phyloP scores from a whole-genome alignment of 139 green algal genomes.

The Chlorella vulgaris region DNA sequence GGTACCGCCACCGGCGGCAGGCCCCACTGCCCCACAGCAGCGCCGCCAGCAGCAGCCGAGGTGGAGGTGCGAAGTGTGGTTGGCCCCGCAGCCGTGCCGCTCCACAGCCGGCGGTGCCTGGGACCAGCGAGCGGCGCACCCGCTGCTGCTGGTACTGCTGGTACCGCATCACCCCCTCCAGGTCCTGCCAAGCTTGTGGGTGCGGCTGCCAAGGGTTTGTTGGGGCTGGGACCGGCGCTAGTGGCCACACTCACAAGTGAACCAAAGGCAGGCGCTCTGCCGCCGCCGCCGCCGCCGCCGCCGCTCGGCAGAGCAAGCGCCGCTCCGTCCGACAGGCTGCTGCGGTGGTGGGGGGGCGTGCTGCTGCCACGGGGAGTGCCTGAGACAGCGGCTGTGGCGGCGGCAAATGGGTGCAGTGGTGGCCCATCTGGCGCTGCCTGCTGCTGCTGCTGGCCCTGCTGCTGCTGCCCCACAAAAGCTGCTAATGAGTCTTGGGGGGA shows the following conservation, averaged over 20 bases:
- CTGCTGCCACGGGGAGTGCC: too few species aligned
- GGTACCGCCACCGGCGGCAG: background rate
- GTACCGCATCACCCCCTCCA: too few species aligned
- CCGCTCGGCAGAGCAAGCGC: too few species aligned
- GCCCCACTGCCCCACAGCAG: background rate
- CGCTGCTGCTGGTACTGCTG: background rate
- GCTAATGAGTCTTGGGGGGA: constrained; percentile 3
- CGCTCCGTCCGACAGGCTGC: too few species aligned
- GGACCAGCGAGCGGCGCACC: background rate
- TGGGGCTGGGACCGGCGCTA: too few species aligned
- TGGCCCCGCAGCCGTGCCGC: constrained; percentile 10
- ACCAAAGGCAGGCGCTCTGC: background rate
- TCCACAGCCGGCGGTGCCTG: constrained; percentile 16
- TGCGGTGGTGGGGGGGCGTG: too few species aligned
- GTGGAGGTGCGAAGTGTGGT: background rate
- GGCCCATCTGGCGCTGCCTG: constrained; percentile 5
- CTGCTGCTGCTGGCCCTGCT: constrained; percentile 22
- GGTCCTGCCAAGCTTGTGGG: background rate
- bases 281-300: background rate
- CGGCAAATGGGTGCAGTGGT: constrained; percentile 10
- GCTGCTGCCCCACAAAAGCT: constrained; percentile 18
- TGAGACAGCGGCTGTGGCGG: too few species aligned
- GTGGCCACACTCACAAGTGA: too few species aligned
- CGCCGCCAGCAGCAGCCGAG: background rate
- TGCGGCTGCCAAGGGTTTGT: too few species aligned